Base-by-base conservation (phyloP, 805 yeast genomes). In the Jamesozyma rosinii region DNA sequence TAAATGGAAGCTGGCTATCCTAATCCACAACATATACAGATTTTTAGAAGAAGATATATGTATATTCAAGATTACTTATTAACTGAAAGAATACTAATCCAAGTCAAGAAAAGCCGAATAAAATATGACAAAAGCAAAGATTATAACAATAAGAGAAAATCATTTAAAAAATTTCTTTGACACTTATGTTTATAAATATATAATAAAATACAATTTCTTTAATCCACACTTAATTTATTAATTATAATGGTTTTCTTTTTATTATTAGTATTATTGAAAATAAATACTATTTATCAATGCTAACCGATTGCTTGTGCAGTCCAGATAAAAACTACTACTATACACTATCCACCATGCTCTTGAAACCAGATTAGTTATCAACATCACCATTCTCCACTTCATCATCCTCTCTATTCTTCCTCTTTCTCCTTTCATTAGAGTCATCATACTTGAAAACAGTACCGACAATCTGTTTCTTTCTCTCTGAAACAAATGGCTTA, bases 381-480 rank as follows among this genome's bases (percentile, higher is more conserved):
- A 17, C 14, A n/a, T n/a, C n/a, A n/a, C n/a, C 5, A 33, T n/a
- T 26, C 41, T 37, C 40, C 37, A 43, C 43, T 21, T 41, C 41
- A 5, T 33, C 46, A 24, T 43, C 49, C 4, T 44, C 40, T 3
- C 48, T 44, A 4, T 45, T 41, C 4, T 44, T 44, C 15, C 26
- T 42, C 6, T 37, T 41, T 34, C 46, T 47, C 38, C 50, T 51
- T 14, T 49, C 50, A 14, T 38, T 41, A 9, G 44, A 38, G 18
- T 63, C 66, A 30, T 70, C 65, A 40, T 75, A 76, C 51, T 80
- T 75, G 53, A 81, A 76, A 5, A 85, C 92, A 32, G 82, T 76
- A 8, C 90, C 92, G 41, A 88, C 75, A 52, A 92, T 79, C 60
- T 89, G 97, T 67, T 84, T 86, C 58, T 80, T 79, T 54, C 95